Conservation (phyloP, 495 filamentous ascomycete species). For the Xylaria castorea region DNA sequence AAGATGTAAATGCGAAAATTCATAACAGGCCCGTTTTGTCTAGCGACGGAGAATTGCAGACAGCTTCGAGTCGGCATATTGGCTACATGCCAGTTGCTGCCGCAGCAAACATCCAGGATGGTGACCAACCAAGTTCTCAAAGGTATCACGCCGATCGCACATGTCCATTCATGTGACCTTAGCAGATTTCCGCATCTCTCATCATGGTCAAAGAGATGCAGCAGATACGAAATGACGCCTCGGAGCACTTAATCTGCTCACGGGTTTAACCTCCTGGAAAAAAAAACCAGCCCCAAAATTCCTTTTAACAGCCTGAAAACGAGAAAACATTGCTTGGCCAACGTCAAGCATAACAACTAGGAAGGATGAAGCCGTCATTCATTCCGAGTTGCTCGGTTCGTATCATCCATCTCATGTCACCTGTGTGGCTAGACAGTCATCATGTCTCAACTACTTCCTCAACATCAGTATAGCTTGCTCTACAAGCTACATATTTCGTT, state of each 20-base stretch:
- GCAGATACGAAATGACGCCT: slow-evolving; percentile 22
- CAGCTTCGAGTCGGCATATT: slow-evolving; percentile 14
- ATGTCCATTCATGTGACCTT: slow-evolving; percentile 23
- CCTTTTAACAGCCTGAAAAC: slow-evolving; percentile 21
- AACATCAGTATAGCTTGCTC: slow-evolving; percentile 12
- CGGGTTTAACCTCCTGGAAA: slow-evolving; percentile 4
- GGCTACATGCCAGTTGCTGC: slow-evolving; percentile 12
- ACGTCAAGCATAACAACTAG: slow-evolving; percentile 1
- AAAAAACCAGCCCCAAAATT: slow-evolving; percentile 8
- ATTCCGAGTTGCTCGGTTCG: not conserved
- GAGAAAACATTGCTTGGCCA: slow-evolving; percentile 13
- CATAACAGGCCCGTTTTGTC: slow-evolving; percentile 39
- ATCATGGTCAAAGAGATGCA: slow-evolving; percentile 1
- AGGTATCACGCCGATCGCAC: slow-evolving; percentile 22
- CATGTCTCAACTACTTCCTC: slow-evolving; percentile 6
- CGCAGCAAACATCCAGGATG: slow-evolving; percentile 24
- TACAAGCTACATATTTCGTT: slow-evolving; percentile 8
- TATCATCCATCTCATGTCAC: slow-evolving; percentile 21
- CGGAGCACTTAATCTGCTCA: slow-evolving; percentile 13
- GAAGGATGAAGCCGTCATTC: slow-evolving; percentile 15
- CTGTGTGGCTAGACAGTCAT: not conserved
- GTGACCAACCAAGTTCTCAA: slow-evolving; percentile 22
- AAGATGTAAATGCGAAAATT: slow-evolving; percentile 41
- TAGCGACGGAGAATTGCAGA: slow-evolving; percentile 29
- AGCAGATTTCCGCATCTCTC: slow-evolving; percentile 11